Conservation (phyloP, 768 basidiomycete genomes). For the Amanita exitialis region DNA sequence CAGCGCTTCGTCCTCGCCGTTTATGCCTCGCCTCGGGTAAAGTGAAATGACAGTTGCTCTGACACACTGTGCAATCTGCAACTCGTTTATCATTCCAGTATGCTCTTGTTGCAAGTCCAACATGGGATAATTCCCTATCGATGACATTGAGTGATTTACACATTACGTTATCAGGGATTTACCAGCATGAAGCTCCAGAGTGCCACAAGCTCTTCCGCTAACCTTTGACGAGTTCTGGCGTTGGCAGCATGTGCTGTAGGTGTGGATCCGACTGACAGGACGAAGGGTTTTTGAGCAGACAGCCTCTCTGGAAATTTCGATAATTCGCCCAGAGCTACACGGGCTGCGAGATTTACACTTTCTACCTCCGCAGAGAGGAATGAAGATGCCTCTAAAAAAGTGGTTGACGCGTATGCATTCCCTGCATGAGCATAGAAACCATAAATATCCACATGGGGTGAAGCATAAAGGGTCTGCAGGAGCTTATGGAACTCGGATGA, state of each 20-base stretch:
- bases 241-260: conserved; percentile 78
- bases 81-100: conserved; percentile 51
- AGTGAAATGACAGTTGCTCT: conserved; percentile 69
- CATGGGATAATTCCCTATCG: conserved; percentile 71
- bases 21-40: conserved; percentile 58
- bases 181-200: conserved; percentile 73
- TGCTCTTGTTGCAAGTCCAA: conserved; percentile 78
- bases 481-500: conserved; percentile 48
- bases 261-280: conserved; percentile 79
- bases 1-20: conserved; percentile 63
- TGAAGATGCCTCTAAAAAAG: conserved; percentile 49
- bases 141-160: background rate
- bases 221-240: conserved; percentile 31
- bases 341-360: conserved; percentile 58
- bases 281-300: conserved; percentile 38
- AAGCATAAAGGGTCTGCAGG: conserved; percentile 39
- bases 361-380: conserved; percentile 64
- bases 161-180: background rate
- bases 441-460: conserved; percentile 50
- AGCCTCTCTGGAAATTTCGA: conserved; percentile 21
- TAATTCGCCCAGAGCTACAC: conserved; percentile 39
- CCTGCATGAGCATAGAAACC: conserved; percentile 83
- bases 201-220: conserved; percentile 44
- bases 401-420: conserved; percentile 68
- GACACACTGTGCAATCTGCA: conserved; percentile 56